Evolutionary conservation across 768 basidiomycete species (phyloP).

Genomic region (Russula virescens): DNA sequence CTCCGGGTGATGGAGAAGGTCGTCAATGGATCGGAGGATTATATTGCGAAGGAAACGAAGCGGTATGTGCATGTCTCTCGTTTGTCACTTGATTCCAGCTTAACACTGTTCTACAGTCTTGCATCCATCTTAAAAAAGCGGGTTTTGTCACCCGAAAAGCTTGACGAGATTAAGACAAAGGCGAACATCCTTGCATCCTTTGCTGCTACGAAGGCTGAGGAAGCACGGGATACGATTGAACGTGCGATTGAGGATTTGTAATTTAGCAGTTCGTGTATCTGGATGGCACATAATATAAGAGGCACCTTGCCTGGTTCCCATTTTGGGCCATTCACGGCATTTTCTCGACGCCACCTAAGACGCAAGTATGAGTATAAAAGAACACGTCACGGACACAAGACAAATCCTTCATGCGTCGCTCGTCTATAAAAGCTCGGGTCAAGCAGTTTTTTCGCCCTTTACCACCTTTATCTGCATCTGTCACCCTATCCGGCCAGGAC

Average conservation of each 20-base stretch:
- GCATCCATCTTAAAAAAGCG: constrained; percentile 72
- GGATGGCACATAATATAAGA: neutral
- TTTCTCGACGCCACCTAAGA: neutral
- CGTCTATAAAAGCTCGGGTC: neutral
- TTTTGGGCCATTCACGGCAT: neutral
- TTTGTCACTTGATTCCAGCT: neutral
- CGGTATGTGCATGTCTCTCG: constrained; percentile 47
- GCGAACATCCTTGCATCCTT: constrained; percentile 78
- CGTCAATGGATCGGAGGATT: constrained; percentile 58
- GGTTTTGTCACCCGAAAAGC: constrained; percentile 65
- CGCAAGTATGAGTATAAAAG: neutral
- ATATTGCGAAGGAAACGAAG: constrained; percentile 79
- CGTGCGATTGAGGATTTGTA: constrained; percentile 26
- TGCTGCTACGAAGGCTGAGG: constrained; percentile 31
- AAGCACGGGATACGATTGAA: constrained; percentile 27
- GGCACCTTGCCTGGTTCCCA: neutral
- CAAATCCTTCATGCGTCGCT: neutral
- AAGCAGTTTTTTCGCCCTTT: neutral
- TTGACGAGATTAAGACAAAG: constrained; percentile 93
- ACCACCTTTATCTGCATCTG: neutral
- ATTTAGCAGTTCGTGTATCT: neutral
- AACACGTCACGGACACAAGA: too few relatives aligned
- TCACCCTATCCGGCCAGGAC: neutral
- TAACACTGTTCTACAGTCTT: constrained; percentile 44
- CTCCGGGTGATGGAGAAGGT: constrained; percentile 88